A percentile compares a stretch with the other conserved stretches of the same genome.
Evolutionary conservation across 2,329 filamentous ascomycete species (phyloP).

Genomic region (Hypomyces perniciosus): DNA sequence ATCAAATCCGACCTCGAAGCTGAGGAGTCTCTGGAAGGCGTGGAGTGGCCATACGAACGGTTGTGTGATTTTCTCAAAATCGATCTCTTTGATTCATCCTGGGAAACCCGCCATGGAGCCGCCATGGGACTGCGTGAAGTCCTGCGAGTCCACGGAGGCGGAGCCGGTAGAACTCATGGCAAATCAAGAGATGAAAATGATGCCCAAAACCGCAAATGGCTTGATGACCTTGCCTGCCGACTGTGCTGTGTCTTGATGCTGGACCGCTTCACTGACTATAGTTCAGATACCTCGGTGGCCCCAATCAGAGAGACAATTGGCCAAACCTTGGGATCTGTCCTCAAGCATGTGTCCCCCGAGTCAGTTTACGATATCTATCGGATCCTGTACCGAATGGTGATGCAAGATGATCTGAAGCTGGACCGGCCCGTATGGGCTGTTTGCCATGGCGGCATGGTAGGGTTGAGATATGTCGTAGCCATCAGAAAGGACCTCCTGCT

Average conservation of each 20-base stretch:
- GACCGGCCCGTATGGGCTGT: constrained; percentile 82
- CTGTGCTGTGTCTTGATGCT: constrained; percentile 95
- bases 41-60: constrained; percentile 90
- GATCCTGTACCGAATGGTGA: constrained; percentile 82
- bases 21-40: constrained; percentile 68
- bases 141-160: constrained; percentile 81
- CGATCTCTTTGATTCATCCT: constrained; percentile 86
- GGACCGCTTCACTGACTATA: constrained; percentile 95
- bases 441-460: constrained; percentile 97
- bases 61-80: constrained; percentile 91
- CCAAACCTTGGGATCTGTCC: constrained; percentile 81
- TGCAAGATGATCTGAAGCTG: constrained; percentile 75
- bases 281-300: constrained; percentile 92
- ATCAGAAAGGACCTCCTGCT: constrained; percentile 89
- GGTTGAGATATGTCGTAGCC: constrained; percentile 88
- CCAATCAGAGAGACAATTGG: constrained; percentile 94
- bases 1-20: constrained; percentile 83
- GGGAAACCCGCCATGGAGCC: constrained; percentile 94
- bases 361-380: constrained; percentile 82
- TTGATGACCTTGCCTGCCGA: constrained; percentile 91
- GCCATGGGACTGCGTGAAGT: constrained; percentile 93
- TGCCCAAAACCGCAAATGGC: constrained; percentile 71
- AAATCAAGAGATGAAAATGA: constrained; percentile 73
- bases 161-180: constrained; percentile 71
- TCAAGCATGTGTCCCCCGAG: constrained; percentile 72